phyloP scores from a whole-genome alignment of 140 eudicot species.

The Eryngium alpinum region DNA sequence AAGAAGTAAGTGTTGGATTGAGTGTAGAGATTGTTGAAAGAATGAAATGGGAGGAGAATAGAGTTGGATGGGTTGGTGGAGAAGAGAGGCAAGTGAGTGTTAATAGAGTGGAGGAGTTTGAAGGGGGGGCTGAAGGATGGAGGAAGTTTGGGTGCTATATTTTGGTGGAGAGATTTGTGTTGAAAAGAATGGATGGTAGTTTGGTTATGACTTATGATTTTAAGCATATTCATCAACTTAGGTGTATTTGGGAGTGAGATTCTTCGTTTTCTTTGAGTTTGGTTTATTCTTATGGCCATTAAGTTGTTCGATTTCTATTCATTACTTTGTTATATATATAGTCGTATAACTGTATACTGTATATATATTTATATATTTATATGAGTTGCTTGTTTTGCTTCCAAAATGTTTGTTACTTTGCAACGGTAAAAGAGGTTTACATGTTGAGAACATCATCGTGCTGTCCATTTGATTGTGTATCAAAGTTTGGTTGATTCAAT shows the following conservation, averaged over 20 bases:
- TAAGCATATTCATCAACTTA: constrained; percentile 46
- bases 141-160: constrained; percentile 50
- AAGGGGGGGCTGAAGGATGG: constrained; percentile 43
- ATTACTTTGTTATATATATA: too few species aligned
- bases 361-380: too few species aligned
- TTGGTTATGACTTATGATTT: constrained; percentile 61
- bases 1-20: constrained; percentile 50
- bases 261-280: background rate
- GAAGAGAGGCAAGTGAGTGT: constrained; percentile 38
- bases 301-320: too few species aligned
- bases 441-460: too few species aligned
- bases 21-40: constrained; percentile 43
- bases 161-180: constrained; percentile 66
- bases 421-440: too few species aligned
- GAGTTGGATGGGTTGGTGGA: constrained; percentile 52
- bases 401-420: too few species aligned
- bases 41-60: constrained; percentile 75
- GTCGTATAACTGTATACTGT: too few species aligned
- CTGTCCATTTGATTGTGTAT: too few species aligned
- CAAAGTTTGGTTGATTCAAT: too few species aligned
- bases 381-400: too few species aligned
- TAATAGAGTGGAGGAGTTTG: constrained; percentile 33
- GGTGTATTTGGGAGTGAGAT: constrained; percentile 40
- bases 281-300: too few species aligned
- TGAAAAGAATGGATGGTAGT: constrained; percentile 66